Evolutionary conservation across 768 basidiomycete species (phyloP), one percentile per base, ranked within the genome.

Genomic region (Collybia mongolica): DNA sequence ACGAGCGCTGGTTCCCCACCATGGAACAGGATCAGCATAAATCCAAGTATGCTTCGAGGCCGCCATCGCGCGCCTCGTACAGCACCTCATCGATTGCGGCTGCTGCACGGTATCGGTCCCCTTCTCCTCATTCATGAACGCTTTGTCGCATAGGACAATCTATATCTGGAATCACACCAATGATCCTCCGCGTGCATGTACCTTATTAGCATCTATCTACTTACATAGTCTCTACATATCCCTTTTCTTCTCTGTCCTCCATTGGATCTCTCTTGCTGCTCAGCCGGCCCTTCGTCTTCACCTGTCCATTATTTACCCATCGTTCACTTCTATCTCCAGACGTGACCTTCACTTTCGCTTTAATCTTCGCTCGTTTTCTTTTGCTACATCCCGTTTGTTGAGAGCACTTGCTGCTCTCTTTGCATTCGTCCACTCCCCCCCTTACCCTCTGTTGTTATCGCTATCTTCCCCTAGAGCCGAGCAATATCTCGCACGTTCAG

Each of bases 1-100:
- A 79, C 52, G 78, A 86, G 61, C 77, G 82, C 53, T 87, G 86
- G 86, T 70, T 86, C 39, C 86, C 86, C 12, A 74, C 77, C 24
- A 59, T 65, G 36, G 63, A 60, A 28, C 48, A 47, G 5, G 51
- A 45, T 38, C 46, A 45, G 47, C 50, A 51, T 38, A 47, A 49
- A 19, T 29, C 44, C 40, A 59, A 59, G 42, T 58, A 49, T 48
- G 39, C 48, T 43, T 46, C 57, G 20, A 61, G 66, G 29, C 56
- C 68, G 20, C 65, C 66, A 0, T 68, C 68, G 18, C 64, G 68
- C 18, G 42, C 58, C 29, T 54, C 59, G 29, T 61, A 63, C 47
- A 57, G 53, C 44, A 57, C 54, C 39, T 54, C 58, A 24, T 54
- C 58, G 29, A 43, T 37, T 41, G 53, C 48, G 23, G 51, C 51